Percentiles rank a stretch among this genome's conserved stretches.
These are phyloP conservation scores for Leccinum angustisporum DNA, from an alignment of 1,284 basidiomycete genomes.

Conservation along the genomic window DNA sequence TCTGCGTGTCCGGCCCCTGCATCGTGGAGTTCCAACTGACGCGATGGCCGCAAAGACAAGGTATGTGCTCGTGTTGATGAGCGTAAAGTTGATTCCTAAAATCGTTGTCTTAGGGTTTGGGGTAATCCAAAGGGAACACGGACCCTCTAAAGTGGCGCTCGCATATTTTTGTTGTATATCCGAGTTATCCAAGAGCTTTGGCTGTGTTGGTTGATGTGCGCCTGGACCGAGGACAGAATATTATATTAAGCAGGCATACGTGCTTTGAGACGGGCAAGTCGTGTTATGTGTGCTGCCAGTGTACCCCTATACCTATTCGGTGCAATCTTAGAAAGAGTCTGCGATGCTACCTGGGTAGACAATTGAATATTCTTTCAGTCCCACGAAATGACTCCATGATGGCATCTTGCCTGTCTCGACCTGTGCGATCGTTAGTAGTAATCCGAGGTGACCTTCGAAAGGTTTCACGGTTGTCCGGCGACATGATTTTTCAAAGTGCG, in stretches of 20 bases:
- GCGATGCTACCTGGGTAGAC: no score
- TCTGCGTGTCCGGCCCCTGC: conserved; percentile 25
- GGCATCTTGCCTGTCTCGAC: background rate
- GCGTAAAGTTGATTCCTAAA: background rate
- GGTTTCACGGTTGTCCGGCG: background rate
- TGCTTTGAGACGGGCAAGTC: no score
- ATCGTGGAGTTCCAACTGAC: conserved; percentile 23
- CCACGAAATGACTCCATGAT: background rate
- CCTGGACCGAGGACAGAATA: no score
- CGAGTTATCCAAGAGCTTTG: background rate
- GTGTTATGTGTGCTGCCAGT: background rate
- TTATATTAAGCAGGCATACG: no score
- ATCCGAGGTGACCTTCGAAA: background rate
- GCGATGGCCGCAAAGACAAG: conserved; percentile 19
- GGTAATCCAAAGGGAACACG: conserved; percentile 24
- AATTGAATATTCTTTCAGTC: background rate
- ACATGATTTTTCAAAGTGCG: no score
- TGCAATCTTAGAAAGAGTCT: background rate
- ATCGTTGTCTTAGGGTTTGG: conserved; percentile 15
- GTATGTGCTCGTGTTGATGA: conserved; percentile 10
- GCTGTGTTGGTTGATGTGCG: background rate
- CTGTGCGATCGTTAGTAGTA: background rate
- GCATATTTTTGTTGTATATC: background rate
- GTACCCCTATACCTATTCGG: background rate
- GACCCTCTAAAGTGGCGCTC: background rate